A percentile compares a stretch with the other conserved stretches of the same genome.
Conservation (phyloP, 352 stramenopile species). For the Globisporangium paroecandrum region DNA sequence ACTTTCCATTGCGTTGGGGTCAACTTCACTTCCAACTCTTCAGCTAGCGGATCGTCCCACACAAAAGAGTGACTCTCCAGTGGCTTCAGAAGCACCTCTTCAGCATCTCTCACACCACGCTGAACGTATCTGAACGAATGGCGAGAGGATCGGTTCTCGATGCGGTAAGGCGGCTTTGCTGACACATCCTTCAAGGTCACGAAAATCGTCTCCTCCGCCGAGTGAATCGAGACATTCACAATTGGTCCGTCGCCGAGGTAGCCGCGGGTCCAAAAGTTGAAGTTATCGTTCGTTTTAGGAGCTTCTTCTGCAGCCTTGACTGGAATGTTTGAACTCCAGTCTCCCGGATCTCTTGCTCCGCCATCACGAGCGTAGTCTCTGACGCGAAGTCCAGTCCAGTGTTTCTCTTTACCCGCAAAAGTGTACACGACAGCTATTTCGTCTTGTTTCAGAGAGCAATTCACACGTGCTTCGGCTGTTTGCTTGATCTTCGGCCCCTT, state of each 20-base stretch:
- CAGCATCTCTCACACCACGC: conserved; percentile 43
- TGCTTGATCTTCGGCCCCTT: conserved; percentile 30
- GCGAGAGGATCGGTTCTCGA: conserved; percentile 81
- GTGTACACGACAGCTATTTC: conserved; percentile 65
- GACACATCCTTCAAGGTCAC: conserved; percentile 69
- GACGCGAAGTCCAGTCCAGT: conserved; percentile 58
- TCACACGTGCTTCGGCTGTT: conserved; percentile 23
- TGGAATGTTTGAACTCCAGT: conserved; percentile 60
- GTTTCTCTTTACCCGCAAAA: conserved; percentile 67
- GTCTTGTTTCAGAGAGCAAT: conserved; percentile 46
- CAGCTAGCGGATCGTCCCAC: conserved; percentile 68
- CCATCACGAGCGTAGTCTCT: conserved; percentile 56
- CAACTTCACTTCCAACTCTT: conserved; percentile 53
- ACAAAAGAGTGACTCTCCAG: conserved; percentile 77
- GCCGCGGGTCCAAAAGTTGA: conserved; percentile 67
- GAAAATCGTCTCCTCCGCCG: conserved; percentile 68
- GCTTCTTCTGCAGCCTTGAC: conserved; percentile 29
- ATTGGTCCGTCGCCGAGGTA: conserved; percentile 68
- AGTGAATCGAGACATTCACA: conserved; percentile 60
- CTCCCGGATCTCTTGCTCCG: conserved; percentile 34
- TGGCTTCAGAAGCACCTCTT: conserved; percentile 68
- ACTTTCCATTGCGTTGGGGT: conserved; percentile 63
- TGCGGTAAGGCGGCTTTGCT: conserved; percentile 62
- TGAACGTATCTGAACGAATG: conserved; percentile 78
- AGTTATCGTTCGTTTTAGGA: conserved; percentile 36